phyloP scores from a whole-genome alignment of 768 basidiomycete species.

The Mycena maculata region DNA sequence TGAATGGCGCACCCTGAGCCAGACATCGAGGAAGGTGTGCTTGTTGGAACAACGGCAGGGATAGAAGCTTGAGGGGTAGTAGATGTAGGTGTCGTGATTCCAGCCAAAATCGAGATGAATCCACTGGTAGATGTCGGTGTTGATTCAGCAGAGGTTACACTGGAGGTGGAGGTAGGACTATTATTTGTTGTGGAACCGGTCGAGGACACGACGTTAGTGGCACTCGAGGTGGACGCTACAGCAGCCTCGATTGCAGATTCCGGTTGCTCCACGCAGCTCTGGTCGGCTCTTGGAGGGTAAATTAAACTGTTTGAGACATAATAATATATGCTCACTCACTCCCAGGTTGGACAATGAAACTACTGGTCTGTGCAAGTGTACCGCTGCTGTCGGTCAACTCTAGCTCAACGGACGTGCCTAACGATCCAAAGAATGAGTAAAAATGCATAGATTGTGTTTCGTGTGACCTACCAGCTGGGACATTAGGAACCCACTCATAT shows the following conservation, averaged over 20 bases:
- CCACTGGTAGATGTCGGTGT: too few species aligned
- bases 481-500: slow-evolving; percentile 17
- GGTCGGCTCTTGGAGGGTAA: slow-evolving; percentile 5
- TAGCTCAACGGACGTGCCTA: slow-evolving; percentile 8
- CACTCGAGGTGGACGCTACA: too few species aligned
- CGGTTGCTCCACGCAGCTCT: slow-evolving; percentile 15
- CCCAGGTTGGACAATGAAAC: slow-evolving; percentile 20
- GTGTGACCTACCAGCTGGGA: slow-evolving; percentile 12
- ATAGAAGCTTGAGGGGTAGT: background rate
- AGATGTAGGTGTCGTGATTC: background rate
- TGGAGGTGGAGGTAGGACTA: too few species aligned
- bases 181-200: background rate
- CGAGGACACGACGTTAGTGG: background rate
- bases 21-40: background rate
- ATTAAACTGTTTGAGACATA: background rate
- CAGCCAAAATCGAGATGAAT: too few species aligned
- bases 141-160: too few species aligned
- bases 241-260: too few species aligned
- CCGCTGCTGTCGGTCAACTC: slow-evolving; percentile 18
- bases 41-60: background rate
- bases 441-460: background rate
- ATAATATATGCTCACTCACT: slow-evolving; percentile 1
- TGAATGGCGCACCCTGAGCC: background rate
- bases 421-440: background rate
- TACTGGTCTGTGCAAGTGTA: slow-evolving; percentile 4